These are phyloP conservation scores for Pyricularia pennisetigena DNA, from an alignment of 2,329 filamentous ascomycete species.

Conservation along the genomic window DNA sequence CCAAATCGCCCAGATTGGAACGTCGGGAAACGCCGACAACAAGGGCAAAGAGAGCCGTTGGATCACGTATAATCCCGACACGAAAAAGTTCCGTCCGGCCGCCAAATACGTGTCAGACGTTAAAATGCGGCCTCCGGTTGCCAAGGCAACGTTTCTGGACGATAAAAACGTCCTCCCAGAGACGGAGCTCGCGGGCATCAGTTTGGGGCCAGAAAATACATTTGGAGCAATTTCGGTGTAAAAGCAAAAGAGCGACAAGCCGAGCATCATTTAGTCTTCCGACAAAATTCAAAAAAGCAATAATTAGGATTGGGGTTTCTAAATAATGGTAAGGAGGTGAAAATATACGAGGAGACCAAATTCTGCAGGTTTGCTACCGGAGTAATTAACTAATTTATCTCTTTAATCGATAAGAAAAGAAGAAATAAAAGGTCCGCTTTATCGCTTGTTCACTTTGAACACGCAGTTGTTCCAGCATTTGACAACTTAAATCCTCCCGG, in stretches of 20 bases:
- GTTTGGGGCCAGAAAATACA: no score
- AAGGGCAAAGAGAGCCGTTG: conserved; percentile 32
- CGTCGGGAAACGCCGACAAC: conserved; percentile 41
- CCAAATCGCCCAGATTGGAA: conserved; percentile 48
- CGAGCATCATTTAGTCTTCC: no score
- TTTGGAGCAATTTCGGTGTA: no score
- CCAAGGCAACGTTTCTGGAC: not conserved
- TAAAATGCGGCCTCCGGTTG: no score
- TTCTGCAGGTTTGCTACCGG: no score
- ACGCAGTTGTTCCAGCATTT: not conserved
- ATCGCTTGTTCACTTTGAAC: not conserved
- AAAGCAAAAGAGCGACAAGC: no score
- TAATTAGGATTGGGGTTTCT: no score
- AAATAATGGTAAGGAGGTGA: no score
- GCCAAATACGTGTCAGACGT: conserved; percentile 25
- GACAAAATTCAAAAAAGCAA: no score
- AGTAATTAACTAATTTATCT: no score
- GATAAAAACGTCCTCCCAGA: not conserved
- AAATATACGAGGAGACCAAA: no score
- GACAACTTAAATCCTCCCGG: conserved; percentile 9
- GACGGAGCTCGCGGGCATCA: not conserved
- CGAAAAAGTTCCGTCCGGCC: conserved; percentile 28
- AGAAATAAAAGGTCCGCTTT: not conserved
- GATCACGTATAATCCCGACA: conserved; percentile 30
- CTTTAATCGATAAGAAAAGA: no score